A percentile compares a stretch with the other conserved stretches of the same genome.
Evolutionary conservation across 169 alveolate genomes (phyloP).

Genomic region (Plasmodium malariae): DNA sequence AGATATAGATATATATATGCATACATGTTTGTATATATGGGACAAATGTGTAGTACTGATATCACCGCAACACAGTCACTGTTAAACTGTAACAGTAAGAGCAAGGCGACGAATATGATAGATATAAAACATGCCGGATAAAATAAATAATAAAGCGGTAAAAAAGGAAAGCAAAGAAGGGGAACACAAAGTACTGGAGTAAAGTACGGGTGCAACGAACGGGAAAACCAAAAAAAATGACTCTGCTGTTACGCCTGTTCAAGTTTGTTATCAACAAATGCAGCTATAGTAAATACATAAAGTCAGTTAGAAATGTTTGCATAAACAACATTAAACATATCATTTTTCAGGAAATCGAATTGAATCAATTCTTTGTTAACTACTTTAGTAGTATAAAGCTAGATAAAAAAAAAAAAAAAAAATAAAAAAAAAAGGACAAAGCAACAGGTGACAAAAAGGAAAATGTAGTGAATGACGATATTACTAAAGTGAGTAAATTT

Average conservation of each 20-base stretch:
- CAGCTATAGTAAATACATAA: conserved; percentile 6
- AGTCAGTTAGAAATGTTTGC: conserved; percentile 6
- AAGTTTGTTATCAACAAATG: not conserved
- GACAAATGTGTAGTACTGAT: too few relatives aligned
- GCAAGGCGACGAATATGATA: too few relatives aligned
- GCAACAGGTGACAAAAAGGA: not conserved
- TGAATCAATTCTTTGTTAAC: not conserved
- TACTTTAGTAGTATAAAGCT: not conserved
- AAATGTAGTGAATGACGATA: not conserved
- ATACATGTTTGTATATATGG: too few relatives aligned
- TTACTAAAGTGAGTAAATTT: not conserved
- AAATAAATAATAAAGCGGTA: too few relatives aligned
- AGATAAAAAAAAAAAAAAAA: not conserved
- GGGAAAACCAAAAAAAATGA: not conserved
- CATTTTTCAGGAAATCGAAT: conserved; percentile 30
- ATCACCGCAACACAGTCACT: too few relatives aligned
- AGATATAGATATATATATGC: too few relatives aligned
- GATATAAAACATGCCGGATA: too few relatives aligned
- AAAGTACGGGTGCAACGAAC: not conserved
- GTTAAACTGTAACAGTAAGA: too few relatives aligned
- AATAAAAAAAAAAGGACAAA: not conserved
- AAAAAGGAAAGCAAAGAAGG: not conserved
- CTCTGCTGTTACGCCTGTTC: not conserved
- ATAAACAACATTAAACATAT: conserved; percentile 21
- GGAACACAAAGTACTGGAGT: not conserved